These are phyloP conservation scores for Beauveria sp. DNA, from an alignment of 2,329 filamentous ascomycete species.

Conservation along the genomic window DNA sequence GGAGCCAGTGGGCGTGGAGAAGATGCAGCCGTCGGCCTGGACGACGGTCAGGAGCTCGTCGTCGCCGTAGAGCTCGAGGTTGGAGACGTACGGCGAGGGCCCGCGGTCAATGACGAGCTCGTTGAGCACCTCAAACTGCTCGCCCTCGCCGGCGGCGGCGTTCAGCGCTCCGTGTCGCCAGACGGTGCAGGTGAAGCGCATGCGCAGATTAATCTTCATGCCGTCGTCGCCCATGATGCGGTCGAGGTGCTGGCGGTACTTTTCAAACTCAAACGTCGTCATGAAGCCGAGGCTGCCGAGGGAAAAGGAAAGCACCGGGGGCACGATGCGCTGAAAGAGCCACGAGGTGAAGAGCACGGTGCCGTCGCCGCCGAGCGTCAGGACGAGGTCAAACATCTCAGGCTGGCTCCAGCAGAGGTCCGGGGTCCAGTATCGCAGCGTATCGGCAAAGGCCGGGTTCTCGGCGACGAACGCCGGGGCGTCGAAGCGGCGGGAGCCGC, in stretches of 20 bases:
- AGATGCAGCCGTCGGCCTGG: conserved; percentile 95
- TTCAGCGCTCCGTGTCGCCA: conserved; percentile 61
- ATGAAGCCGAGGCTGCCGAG: conserved; percentile 82
- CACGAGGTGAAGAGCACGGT: conserved; percentile 84
- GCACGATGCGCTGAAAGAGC: conserved; percentile 86
- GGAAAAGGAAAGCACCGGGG: conserved; percentile 77
- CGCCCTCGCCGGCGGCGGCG: conserved; percentile 59
- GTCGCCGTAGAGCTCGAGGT: conserved; percentile 92
- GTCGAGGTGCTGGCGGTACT: conserved; percentile 80
- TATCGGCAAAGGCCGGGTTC: conserved; percentile 68
- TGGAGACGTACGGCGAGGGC: conserved; percentile 93
- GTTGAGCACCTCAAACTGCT: conserved; percentile 97
- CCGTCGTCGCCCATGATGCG: conserved; percentile 88
- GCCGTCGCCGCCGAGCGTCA: conserved; percentile 79
- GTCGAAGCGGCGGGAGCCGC: conserved; percentile 81
- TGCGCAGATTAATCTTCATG: conserved; percentile 95
- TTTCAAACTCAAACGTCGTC: conserved; percentile 79
- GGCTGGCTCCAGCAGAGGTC: conserved; percentile 91
- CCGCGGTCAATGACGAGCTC: conserved; percentile 97
- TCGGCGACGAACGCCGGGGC: conserved; percentile 63
- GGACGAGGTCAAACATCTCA: conserved; percentile 90
- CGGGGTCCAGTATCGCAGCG: conserved; percentile 94
- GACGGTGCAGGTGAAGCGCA: conserved; percentile 98
- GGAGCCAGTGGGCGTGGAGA: conserved; percentile 89
- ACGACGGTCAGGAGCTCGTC: conserved; percentile 92